Percentiles rank a stretch among this genome's conserved stretches.
Evolutionary conservation across 2,329 filamentous ascomycete species (phyloP).

Genomic region (Neonectria magnoliae): DNA sequence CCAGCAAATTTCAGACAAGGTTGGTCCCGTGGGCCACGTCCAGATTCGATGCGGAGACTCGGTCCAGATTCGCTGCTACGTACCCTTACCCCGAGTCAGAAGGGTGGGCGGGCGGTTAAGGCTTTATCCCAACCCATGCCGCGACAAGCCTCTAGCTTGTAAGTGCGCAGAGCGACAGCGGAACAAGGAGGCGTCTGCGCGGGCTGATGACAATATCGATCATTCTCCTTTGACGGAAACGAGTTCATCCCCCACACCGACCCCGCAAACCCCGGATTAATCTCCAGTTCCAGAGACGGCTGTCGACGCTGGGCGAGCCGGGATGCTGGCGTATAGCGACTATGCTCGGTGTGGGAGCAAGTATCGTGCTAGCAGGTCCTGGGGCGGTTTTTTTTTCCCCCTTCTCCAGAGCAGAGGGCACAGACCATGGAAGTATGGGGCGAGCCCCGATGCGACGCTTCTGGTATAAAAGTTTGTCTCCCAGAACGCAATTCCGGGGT

Average conservation of each 20-base stretch:
- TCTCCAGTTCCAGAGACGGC: conserved; percentile 32
- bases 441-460: conserved; percentile 13
- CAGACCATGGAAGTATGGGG: conserved; percentile 13
- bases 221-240: conserved; percentile 36
- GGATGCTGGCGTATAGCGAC: neutral
- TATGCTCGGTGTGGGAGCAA: conserved; percentile 3
- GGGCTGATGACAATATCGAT: conserved; percentile 30
- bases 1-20: conserved; percentile 32
- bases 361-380: neutral
- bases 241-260: conserved; percentile 43
- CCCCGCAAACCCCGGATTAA: conserved; percentile 43
- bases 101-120: conserved; percentile 31
- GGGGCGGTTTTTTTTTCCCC: neutral
- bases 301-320: neutral
- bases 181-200: neutral
- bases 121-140: conserved; percentile 32
- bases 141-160: neutral
- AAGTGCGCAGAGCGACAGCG: too few species aligned
- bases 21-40: conserved; percentile 26
- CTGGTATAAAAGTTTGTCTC: conserved; percentile 26
- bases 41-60: conserved; percentile 28
- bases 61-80: neutral
- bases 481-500: neutral
- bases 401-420: neutral
- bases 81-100: conserved; percentile 15